A percentile compares a stretch with the other conserved stretches of the same genome.
Conservation (phyloP, 768 basidiomycete species). For the Suillus alpinus region DNA sequence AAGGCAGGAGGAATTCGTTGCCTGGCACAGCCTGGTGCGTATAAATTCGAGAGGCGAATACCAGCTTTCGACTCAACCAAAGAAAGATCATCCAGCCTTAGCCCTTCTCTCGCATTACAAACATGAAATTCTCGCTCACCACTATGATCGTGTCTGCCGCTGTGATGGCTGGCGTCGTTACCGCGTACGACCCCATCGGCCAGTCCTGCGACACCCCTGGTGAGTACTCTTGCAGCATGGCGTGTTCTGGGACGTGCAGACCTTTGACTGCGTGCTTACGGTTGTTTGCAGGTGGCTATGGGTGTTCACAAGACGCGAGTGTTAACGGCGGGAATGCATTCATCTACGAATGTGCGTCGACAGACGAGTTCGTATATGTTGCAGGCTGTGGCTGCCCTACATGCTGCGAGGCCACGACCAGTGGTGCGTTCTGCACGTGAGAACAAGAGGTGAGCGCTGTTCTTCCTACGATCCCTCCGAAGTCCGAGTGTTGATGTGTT, state of each 20-base stretch:
- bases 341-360: background rate
- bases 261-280: background rate
- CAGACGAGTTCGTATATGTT: background rate
- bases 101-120: background rate
- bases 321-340: background rate
- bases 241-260: too few relatives aligned
- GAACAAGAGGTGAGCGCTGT: background rate
- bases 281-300: background rate
- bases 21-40: too few relatives aligned
- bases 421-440: background rate
- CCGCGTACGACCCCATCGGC: background rate
- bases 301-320: background rate
- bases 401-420: background rate
- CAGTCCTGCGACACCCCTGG: background rate
- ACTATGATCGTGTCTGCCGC: background rate
- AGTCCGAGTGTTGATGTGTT: background rate
- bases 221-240: background rate
- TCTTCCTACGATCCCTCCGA: background rate
- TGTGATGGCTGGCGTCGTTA: background rate
- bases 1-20: too few relatives aligned
- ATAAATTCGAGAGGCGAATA: too few relatives aligned
- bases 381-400: background rate
- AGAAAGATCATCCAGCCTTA: background rate
- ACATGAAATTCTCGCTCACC: background rate
- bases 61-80: background rate